Evolutionary conservation across 257 asterid species (phyloP).

Genomic region (Scutellaria barbata): DNA sequence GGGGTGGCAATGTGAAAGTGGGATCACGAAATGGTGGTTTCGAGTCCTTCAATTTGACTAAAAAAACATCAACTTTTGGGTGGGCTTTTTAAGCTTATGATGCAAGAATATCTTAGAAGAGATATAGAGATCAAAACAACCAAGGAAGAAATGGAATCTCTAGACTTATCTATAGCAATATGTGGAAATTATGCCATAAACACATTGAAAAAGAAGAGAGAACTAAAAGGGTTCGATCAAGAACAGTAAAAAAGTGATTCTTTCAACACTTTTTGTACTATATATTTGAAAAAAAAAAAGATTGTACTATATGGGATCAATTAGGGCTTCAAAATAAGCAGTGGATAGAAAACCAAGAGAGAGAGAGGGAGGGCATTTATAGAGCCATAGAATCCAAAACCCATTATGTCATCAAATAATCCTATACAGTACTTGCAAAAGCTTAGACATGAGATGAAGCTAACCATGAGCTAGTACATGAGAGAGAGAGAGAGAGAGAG

Average conservation of each 20-base stretch:
- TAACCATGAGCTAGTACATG: background rate
- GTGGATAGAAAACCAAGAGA: background rate
- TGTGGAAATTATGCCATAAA: constrained; percentile 24
- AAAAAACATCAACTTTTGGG: constrained; percentile 14
- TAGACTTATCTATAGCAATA: background rate
- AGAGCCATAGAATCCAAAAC: too few species aligned
- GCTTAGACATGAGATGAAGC: background rate
- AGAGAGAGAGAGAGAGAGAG: constrained; percentile 6
- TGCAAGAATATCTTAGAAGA: constrained; percentile 11
- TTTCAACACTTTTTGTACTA: constrained; percentile 12
- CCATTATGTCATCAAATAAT: too few species aligned
- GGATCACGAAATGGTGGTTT: constrained; percentile 23
- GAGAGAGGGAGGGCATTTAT: background rate
- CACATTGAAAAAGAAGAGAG: background rate
- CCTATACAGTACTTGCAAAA: background rate
- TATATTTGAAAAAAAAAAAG: background rate
- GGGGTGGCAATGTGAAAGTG: constrained; percentile 24
- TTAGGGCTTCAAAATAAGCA: constrained; percentile 25
- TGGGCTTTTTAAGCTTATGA: constrained; percentile 2
- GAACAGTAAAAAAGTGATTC: constrained; percentile 18
- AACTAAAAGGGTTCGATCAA: background rate
- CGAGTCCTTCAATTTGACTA: background rate
- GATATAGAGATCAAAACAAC: background rate
- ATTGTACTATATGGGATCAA: constrained; percentile 2
- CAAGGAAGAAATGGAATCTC: background rate